Evolutionary conservation across 331 rosid genomes (phyloP).

Genomic region (Quercus lobata): DNA sequence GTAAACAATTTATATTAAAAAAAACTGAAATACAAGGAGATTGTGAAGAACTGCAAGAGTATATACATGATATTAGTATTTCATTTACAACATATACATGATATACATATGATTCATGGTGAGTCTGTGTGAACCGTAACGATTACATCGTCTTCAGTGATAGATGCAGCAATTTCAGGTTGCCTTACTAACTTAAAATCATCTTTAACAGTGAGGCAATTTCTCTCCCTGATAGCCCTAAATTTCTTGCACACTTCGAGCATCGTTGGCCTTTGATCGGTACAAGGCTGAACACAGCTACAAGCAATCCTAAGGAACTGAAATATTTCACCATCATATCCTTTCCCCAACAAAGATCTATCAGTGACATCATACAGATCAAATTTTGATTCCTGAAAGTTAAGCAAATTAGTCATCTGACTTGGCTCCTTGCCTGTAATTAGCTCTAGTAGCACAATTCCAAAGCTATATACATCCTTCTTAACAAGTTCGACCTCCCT

Average conservation of each 20-base stretch:
- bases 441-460: slow-evolving; percentile 32
- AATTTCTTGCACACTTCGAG: slow-evolving; percentile 25
- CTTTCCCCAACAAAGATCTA: slow-evolving; percentile 9
- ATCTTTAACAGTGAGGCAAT: not conserved
- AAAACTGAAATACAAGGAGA: no score
- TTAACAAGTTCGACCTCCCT: not conserved
- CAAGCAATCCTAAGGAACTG: slow-evolving; percentile 19
- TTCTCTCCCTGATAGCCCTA: slow-evolving; percentile 5
- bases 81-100: no score
- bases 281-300: slow-evolving; percentile 19
- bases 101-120: no score
- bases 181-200: not conserved
- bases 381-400: no score
- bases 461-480: slow-evolving; percentile 34
- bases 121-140: no score
- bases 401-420: not conserved
- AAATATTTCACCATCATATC: slow-evolving; percentile 16
- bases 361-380: slow-evolving; percentile 11
- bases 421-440: slow-evolving; percentile 10
- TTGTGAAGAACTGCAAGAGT: no score
- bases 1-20: no score
- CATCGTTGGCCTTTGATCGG: slow-evolving; percentile 33
- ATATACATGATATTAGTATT: no score
- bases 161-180: no score
- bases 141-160: no score